These are phyloP conservation scores for Ganoderma resinaceum DNA, from an alignment of 1,284 basidiomycete species.

Conservation along the genomic window DNA sequence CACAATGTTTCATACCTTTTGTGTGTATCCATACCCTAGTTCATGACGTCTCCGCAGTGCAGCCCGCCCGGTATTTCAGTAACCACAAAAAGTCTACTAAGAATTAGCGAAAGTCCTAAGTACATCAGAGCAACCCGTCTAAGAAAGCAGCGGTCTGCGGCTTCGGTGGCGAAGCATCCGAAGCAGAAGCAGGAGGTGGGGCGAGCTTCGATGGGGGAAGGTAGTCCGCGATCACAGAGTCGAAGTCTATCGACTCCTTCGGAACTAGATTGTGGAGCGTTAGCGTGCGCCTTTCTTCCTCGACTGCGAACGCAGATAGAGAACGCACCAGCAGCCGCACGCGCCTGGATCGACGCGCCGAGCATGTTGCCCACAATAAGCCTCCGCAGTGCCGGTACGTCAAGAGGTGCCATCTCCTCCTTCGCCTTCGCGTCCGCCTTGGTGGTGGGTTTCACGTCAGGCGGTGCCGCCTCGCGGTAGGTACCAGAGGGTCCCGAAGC, in stretches of 20 bases:
- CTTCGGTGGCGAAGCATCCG: constrained; percentile 33
- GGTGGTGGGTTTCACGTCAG: constrained; percentile 44
- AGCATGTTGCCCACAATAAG: constrained; percentile 77
- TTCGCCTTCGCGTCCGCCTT: constrained; percentile 31
- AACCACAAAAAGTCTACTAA: constrained; percentile 7
- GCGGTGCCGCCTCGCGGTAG: constrained; percentile 54
- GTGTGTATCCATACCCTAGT: not conserved
- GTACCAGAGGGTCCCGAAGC: constrained; percentile 83
- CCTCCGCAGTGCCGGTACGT: constrained; percentile 73
- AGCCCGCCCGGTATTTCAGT: not conserved
- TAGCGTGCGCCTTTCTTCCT: constrained; percentile 4
- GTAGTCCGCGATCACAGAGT: constrained; percentile 77
- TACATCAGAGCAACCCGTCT: constrained; percentile 51
- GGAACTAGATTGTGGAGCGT: constrained; percentile 40
- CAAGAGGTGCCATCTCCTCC: constrained; percentile 52
- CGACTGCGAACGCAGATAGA: constrained; percentile 12
- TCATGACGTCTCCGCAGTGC: not conserved
- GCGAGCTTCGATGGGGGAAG: constrained; percentile 46
- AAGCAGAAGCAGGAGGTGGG: constrained; percentile 30
- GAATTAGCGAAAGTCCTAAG: constrained; percentile 14
- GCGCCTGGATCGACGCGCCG: constrained; percentile 63
- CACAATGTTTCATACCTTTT: not conserved
- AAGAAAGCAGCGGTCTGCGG: constrained; percentile 44
- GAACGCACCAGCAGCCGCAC: constrained; percentile 53
- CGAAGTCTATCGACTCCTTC: constrained; percentile 59